A percentile compares a stretch with the other conserved stretches of the same genome.
These are phyloP conservation scores for Capsicum rhomboideum DNA, from an alignment of 257 asterid species.

Conservation along the genomic window DNA sequence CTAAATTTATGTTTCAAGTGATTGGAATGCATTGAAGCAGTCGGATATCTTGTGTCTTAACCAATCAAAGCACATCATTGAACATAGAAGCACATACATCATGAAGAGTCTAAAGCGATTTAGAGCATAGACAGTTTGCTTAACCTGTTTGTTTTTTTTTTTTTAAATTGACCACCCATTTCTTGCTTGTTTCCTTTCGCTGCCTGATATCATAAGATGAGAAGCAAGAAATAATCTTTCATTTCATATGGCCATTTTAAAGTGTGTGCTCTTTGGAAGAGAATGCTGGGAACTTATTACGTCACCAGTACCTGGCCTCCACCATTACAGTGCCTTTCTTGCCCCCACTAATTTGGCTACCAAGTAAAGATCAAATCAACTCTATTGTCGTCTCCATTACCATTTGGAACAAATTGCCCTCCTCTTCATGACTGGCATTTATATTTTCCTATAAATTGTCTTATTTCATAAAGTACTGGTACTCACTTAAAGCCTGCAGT, in stretches of 20 bases:
- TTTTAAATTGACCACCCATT: neutral
- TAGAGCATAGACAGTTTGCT: neutral
- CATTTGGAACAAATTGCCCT: neutral
- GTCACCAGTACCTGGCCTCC: neutral
- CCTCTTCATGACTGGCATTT: neutral
- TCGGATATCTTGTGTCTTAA: neutral
- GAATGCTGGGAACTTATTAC: neutral
- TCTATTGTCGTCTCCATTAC: neutral
- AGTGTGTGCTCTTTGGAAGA: neutral
- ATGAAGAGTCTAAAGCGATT: neutral
- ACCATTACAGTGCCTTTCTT: neutral
- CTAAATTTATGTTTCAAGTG: neutral
- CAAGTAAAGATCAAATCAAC: neutral
- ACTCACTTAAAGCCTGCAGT: neutral
- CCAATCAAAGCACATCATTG: neutral
- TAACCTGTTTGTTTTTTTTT: neutral
- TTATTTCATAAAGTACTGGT: no score
- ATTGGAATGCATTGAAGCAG: neutral
- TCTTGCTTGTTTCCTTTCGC: neutral
- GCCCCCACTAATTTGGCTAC: neutral
- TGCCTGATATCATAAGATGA: neutral
- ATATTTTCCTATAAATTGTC: neutral
- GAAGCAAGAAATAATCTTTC: neutral
- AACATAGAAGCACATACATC: neutral
- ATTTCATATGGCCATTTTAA: neutral